Percentiles rank a stretch among this genome's conserved stretches.
Evolutionary conservation across 2,329 filamentous ascomycete genomes (phyloP).

Genomic region (Colletotrichum lentis): DNA sequence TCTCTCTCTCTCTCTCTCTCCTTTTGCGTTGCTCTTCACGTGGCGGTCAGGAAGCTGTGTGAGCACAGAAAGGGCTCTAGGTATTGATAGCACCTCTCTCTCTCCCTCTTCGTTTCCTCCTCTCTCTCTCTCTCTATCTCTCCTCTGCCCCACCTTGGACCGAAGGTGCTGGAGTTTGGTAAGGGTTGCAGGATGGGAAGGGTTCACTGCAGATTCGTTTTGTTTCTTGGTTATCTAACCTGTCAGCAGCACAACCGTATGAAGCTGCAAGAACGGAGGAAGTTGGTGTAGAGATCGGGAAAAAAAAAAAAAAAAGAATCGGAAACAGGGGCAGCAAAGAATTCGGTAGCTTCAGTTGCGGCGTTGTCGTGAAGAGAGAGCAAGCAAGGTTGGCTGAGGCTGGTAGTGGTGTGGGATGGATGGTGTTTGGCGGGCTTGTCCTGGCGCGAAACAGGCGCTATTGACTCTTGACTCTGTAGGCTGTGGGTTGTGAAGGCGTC

Average conservation of each 20-base stretch:
- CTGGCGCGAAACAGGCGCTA: conserved; percentile 11
- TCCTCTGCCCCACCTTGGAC: conserved; percentile 34
- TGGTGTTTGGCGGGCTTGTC: conserved; percentile 22
- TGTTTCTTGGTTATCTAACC: background rate
- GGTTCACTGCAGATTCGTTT: conserved; percentile 23
- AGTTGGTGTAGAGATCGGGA: too few species aligned
- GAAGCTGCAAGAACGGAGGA: too few species aligned
- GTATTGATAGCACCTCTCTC: conserved; percentile 25
- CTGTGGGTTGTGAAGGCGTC: conserved; percentile 33
- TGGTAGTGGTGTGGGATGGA: conserved; percentile 1
- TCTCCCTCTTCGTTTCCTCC: background rate
- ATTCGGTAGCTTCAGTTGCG: background rate
- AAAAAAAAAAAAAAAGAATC: background rate
- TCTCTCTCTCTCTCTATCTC: conserved; percentile 1
- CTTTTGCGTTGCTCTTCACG: background rate
- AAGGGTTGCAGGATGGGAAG: conserved; percentile 23
- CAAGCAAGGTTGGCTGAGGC: conserved; percentile 9
- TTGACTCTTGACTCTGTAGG: background rate
- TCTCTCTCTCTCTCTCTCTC: too few species aligned
- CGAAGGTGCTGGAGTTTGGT: conserved; percentile 18
- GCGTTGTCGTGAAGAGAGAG: conserved; percentile 4
- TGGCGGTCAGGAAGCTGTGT: conserved; percentile 19
- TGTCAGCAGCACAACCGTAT: background rate
- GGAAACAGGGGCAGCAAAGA: background rate
- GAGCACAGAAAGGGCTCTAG: conserved; percentile 13